Conservation (phyloP, 2,329 filamentous ascomycete genomes). For the Aspergillus amoenus region DNA sequence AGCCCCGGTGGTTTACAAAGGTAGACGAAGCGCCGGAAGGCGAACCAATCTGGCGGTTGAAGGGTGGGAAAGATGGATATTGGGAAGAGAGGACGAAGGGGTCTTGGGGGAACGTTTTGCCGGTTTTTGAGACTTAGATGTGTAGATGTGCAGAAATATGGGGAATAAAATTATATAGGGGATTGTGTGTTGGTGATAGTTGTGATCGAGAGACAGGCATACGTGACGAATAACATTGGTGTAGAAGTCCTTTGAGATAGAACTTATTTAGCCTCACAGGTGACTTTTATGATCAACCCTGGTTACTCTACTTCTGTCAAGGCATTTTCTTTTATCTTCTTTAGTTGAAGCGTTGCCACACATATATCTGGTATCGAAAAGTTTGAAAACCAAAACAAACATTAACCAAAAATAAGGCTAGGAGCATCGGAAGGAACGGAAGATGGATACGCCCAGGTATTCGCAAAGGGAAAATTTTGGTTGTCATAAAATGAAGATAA, state of each 20-base stretch:
- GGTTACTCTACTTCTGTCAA: too few species aligned
- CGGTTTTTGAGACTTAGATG: constrained; percentile 49
- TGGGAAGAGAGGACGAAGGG: constrained; percentile 80
- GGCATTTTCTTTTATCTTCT: too few species aligned
- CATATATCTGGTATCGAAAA: too few species aligned
- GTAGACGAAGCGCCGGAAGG: constrained; percentile 47
- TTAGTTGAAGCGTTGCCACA: too few species aligned
- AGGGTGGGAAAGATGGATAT: constrained; percentile 80
- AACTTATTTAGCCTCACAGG: neutral
- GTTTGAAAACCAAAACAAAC: too few species aligned
- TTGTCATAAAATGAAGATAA: too few species aligned
- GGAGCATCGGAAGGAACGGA: too few species aligned
- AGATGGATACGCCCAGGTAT: too few species aligned
- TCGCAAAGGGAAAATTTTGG: too few species aligned
- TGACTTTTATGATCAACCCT: too few species aligned
- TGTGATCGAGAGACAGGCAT: neutral
- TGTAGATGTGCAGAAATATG: neutral
- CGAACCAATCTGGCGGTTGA: constrained; percentile 66
- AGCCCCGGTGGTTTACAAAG: constrained; percentile 80
- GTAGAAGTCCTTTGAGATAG: neutral
- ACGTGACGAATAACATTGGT: neutral
- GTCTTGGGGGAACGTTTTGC: constrained; percentile 61
- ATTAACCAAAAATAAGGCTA: too few species aligned
- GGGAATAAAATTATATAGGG: neutral
- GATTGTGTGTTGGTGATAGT: neutral